Base-by-base conservation (phyloP, 768 basidiomycete genomes). In the Nidularia sp. region DNA sequence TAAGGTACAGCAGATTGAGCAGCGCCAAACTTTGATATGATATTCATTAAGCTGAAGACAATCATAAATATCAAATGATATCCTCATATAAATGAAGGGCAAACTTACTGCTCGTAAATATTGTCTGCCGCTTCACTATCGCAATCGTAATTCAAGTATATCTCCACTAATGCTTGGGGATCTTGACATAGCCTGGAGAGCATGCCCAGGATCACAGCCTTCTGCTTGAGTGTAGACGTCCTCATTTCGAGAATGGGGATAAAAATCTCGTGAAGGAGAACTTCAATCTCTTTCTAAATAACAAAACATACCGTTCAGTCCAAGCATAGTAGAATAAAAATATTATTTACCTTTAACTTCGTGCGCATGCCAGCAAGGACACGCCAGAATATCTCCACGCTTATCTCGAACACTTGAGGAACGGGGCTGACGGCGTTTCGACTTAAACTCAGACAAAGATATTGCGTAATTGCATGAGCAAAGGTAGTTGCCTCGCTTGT, bases 121-220 rank as follows among this genome's bases (percentile, higher is more conserved):
- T 99, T 98, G 62, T 97, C 96, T 7, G 81, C 81, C 3, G 96
- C 93, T 53, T 93, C 88, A 53, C 93, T 83, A 63, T 99, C 97
- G 65, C 97, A 99, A 64, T 99, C 97, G 64, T 99, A 99, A 67
- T 99, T 99, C 66, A 99, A 85, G 71, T 98, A 99, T 52, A 98
- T 85, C 67, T 99, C 97, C 32, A 99, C 97, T 15, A 99, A 76
- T 6, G 96, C 94, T 67, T 98, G 97, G 1, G 97, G 94, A 62
- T 98, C 97, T 66, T 96, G 91, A 62, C 91, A 95, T 12, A 99
- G 72, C 41, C 90, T 83, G 13, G 83, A 83, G 32, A 96, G 67
- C 87, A 97, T 95, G 39, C 83, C 86, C 48, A 98, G 76, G 49
- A 98, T 91, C 47, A 93, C 84, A 2, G 88, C 88, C 71, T 99